Base-by-base conservation (phyloP, 164 flowering plant species). In the Chloranthus sessilifolius region DNA sequence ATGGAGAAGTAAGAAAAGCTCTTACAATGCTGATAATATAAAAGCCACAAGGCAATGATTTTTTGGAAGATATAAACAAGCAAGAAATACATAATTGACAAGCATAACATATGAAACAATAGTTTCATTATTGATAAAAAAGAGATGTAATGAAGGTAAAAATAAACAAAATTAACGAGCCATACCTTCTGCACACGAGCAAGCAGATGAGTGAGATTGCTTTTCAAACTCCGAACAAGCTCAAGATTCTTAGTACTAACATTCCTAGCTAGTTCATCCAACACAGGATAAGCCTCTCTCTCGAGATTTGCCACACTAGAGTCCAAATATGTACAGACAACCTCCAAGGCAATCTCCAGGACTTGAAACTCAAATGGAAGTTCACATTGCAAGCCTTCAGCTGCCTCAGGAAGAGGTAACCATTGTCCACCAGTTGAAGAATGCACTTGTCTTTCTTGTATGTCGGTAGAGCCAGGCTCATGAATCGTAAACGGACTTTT, bases 321-420 rank as follows among this genome's bases (percentile, higher is more conserved):
- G 43, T 85, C 96, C 73, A 88, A 68, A 60, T 59, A 80, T 12
- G 84, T 70, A 58, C 95, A 91, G 20, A 88, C 96, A 57, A 78
- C 81, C 72, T 88, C 95, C 51, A 91, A 52, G 34, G 92, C 95
- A 60, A 83, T 79, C 75, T 85, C 95, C 56, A 88, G 75, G 40
- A 91, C 88, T 62, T 85, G 96, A 66, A 91, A 88, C 71, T 88
- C 95, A 70, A 91, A 91, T 0, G 98, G 96, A 49, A 91, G 90
- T 65, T 81, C 96, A 62, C 61, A 58, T 47, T 81, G 87, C 62
- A 75, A 52, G 22, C 81, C 87, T 52, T 92, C 95, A 61, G 57
- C 74, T 27, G 77, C 71, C 52, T 87, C 91, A 59, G 80, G 71
- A 55, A 54, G 68, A 63, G 74, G 74, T 53, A 77, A 51, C 86